Evolutionary conservation across 75 land plant species (phyloP), one percentile per base, ranked within the genome.

Genomic region (Gnetum montanum): DNA sequence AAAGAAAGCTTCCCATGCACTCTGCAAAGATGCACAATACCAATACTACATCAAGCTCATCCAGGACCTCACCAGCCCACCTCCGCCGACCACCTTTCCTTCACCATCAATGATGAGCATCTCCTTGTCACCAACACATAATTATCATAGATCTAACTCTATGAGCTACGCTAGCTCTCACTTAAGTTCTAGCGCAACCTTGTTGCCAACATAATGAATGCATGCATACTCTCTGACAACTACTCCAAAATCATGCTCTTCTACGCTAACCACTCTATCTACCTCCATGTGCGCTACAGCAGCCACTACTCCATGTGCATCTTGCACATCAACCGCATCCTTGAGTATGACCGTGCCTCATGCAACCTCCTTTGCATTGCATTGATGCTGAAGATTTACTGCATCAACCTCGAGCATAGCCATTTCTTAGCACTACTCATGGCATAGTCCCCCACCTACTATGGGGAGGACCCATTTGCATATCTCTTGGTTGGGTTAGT

Each of bases 181-280:
- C 49, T 95, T 74, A 95, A 95, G 72, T 95, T 95, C 66, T 88
- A 95, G 58, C 79, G 99, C 34, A 96, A 95, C 57, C 46, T 95
- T 45, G 68, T 67, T 45, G 84, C 92, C 1, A 97, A 95, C 43
- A 86, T 95, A 37, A 69, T 95, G 30, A 66, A 95, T 62, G 90
- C 86, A 61, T 71, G 90, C 97, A 96, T 90, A 74, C 64, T 95
- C 37, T 66, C 63, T 38, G 88, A 90, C 57, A 97, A 95, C 61
- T 95, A 90, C 65, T 86, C 99, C 33, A 95, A 95, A 65, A 57
- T 95, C 65, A 97, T 97, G 38, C 90, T 95, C 68, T 76, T 95
- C 4, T 95, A 92, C 65, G 74, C 97, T 60, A 92, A 95, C 74
- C 92, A 97, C 29, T 90, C 99, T 59, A 62, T 95, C 29, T 60